Evolutionary conservation across 371 early-diverging fungal genomes (phyloP), one percentile per base, ranked within the genome.

Genomic region (Apophysomyces ossiformis): DNA sequence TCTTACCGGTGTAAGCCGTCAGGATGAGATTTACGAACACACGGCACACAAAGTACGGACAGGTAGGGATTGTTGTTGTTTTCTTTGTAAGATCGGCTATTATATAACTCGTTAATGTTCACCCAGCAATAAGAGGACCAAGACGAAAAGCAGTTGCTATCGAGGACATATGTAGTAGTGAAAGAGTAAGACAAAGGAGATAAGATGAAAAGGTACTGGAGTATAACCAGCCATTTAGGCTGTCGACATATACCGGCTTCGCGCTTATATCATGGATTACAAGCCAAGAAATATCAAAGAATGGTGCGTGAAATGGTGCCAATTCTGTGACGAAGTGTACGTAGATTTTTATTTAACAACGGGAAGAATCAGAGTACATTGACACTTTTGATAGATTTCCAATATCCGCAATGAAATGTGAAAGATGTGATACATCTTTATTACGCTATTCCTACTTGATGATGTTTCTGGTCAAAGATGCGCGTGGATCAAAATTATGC

Each of bases 281-380:
- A 66, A 65, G 35, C 71, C 71, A 1, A 15, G 32, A 1, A 41
- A 57, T 61, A 21, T 65, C 35, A 63, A 41, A 26, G 61, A 71
- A 2, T 67, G 67, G 71, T 50, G 54, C 4, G 41, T 21, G 16
- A 67, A 60, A 56, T 67, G 67, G 67, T 71, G 71, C 21, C 38
- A 44, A 2, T 3, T 2, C 21, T 71, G 71, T 13, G 61, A 64
- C 5, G 7, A 18, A 18, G 38, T 63, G 71, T 71, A 64, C 56
- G 71, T 60, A 38, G 39, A 5, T 38, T 15, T 12, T 21, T 4
- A 7, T 12, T 7, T 5, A 5, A 47, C 9, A 15, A 45, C 32
- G 5, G 21, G 5, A 21, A 21, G 11, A 9, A 36, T 21, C 18
- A 2, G 5, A 21, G 37, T 61, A 43, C 6, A 13, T 38, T 11